Conservation (phyloP, 352 stramenopile genomes). For the Globisporangium perplexum region DNA sequence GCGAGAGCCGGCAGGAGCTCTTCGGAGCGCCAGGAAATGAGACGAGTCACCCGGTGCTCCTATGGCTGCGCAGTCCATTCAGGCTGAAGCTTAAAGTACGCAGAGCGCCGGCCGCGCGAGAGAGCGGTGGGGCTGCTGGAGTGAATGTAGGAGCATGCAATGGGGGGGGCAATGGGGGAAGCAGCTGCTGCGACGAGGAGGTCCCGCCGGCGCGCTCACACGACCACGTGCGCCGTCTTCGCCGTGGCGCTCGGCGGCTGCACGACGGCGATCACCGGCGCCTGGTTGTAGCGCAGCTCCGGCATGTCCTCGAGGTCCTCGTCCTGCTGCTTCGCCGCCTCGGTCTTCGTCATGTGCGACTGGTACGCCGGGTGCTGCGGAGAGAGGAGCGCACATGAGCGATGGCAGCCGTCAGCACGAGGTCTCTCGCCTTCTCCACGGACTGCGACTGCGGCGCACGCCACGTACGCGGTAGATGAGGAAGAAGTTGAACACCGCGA, state of each 20-base stretch:
- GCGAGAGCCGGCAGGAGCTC: background rate
- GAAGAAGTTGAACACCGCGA: constrained; percentile 86
- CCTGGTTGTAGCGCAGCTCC: constrained; percentile 76
- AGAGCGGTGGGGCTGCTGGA: background rate
- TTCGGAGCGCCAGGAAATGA: too few species aligned
- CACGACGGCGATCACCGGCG: constrained; percentile 23
- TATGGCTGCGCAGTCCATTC: too few species aligned
- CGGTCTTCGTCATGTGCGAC: constrained; percentile 61
- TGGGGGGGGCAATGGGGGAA: background rate
- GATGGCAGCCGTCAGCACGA: constrained; percentile 2
- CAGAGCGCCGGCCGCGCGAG: too few species aligned
- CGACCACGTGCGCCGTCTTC: constrained; percentile 58
- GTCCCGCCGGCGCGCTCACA: constrained; percentile 19
- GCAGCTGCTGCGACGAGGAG: background rate
- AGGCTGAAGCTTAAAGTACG: background rate
- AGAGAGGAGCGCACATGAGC: constrained; percentile 7
- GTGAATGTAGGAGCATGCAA: background rate
- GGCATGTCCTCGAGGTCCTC: constrained; percentile 68
- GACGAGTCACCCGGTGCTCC: too few species aligned
- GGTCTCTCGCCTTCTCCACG: too few species aligned
- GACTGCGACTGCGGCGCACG: background rate
- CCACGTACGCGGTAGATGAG: constrained; percentile 68
- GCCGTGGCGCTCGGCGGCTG: constrained; percentile 10
- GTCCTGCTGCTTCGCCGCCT: constrained; percentile 45
- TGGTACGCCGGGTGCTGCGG: constrained; percentile 75